Conservation (phyloP, 2,329 filamentous ascomycete genomes). For the Endoconidiophora laricicola region DNA sequence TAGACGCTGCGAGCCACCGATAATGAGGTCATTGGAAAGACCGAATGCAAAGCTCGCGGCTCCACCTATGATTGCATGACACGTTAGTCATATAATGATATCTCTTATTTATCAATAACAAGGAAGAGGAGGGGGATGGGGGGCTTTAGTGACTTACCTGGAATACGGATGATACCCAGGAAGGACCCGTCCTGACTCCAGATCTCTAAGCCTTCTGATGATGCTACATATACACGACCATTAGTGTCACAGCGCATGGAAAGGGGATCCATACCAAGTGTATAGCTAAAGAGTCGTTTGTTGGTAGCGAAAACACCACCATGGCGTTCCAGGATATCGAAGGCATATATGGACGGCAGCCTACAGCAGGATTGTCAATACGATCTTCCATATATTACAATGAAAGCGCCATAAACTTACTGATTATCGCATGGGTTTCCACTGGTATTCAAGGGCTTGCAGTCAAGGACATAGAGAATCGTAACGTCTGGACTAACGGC, state of each 20-base stretch:
- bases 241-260: slow-evolving; percentile 30
- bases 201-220: slow-evolving; percentile 31
- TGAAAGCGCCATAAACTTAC: background rate
- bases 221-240: slow-evolving; percentile 33
- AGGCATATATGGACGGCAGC: slow-evolving; percentile 20
- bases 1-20: slow-evolving; percentile 7
- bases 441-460: too few species aligned
- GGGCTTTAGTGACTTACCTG: slow-evolving; percentile 17
- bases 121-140: background rate
- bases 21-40: slow-evolving; percentile 6
- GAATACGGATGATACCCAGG: slow-evolving; percentile 27
- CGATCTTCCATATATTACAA: slow-evolving; percentile 16
- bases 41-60: slow-evolving; percentile 12
- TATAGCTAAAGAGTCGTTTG: slow-evolving; percentile 33
- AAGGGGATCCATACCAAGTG: slow-evolving; percentile 29
- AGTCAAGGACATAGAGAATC: slow-evolving; percentile 23
- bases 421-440: too few species aligned
- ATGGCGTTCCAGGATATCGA: slow-evolving; percentile 19
- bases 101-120: background rate
- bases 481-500: slow-evolving; percentile 29
- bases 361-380: slow-evolving; percentile 16
- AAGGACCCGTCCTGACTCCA: slow-evolving; percentile 30
- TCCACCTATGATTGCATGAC: slow-evolving; percentile 3
- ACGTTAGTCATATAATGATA: background rate
- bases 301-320: slow-evolving; percentile 27